Percentiles rank a stretch among this genome's conserved stretches.
Conservation (phyloP, 495 filamentous ascomycete species). For the Penicillium egyptiacum region DNA sequence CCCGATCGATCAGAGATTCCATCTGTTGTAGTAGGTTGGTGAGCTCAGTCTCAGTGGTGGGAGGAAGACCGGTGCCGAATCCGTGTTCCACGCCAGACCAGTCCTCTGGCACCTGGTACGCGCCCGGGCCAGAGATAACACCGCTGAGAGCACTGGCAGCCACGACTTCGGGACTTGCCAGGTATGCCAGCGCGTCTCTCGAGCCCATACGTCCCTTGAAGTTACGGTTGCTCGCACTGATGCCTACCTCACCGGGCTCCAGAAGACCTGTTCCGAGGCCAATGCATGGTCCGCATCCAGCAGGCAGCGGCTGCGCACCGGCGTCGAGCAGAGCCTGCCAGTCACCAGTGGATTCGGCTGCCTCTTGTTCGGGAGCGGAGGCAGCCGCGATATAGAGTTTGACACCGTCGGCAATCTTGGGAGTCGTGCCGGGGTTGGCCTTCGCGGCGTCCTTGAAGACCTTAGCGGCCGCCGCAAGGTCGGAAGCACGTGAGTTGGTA, state of each 20-base stretch:
- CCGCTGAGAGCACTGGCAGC: conserved; percentile 83
- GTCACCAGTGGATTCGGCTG: conserved; percentile 78
- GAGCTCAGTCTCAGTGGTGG: conserved; percentile 64
- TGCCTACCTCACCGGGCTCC: conserved; percentile 85
- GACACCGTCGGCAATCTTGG: conserved; percentile 77
- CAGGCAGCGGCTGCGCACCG: conserved; percentile 70
- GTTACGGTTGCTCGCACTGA: conserved; percentile 84
- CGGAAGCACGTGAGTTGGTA: conserved; percentile 83
- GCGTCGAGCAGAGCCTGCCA: conserved; percentile 84
- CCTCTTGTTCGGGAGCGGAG: conserved; percentile 73
- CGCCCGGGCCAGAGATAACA: conserved; percentile 75
- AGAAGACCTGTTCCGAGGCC: conserved; percentile 81
- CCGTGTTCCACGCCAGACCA: conserved; percentile 66
- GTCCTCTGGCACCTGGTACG: conserved; percentile 69
- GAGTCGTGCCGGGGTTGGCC: conserved; percentile 52
- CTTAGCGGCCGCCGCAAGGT: conserved; percentile 77
- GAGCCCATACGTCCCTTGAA: conserved; percentile 93
- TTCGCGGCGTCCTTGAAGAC: conserved; percentile 80
- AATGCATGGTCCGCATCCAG: conserved; percentile 89
- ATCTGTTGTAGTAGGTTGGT: conserved; percentile 66
- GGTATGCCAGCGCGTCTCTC: conserved; percentile 79
- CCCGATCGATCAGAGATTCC: conserved; percentile 47
- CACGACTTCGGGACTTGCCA: conserved; percentile 88
- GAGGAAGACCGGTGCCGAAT: conserved; percentile 65
- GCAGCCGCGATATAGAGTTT: conserved; percentile 92